Evolutionary conservation across 257 asterid genomes (phyloP).

Genomic region (Perilla frutescens): DNA sequence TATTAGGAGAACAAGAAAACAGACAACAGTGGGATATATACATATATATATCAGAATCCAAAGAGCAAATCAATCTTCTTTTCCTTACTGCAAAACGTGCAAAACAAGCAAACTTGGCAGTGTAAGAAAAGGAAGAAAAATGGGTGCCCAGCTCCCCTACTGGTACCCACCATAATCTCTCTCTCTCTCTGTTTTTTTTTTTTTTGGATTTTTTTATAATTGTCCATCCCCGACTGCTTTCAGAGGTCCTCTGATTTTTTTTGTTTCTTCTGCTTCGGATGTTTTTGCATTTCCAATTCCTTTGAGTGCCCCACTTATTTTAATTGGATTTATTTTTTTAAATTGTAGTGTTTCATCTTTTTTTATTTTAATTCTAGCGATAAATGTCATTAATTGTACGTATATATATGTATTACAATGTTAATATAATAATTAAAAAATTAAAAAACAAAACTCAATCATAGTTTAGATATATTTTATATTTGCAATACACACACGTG

Average conservation of each 20-base stretch:
- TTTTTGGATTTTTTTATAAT: neutral
- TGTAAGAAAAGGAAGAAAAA: too few species aligned
- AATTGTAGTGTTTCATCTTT: neutral
- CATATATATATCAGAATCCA: neutral
- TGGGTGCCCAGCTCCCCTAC: neutral
- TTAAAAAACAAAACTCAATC: too few species aligned
- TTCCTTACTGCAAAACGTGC: constrained; percentile 45
- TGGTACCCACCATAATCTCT: neutral
- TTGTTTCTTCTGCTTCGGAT: constrained; percentile 30
- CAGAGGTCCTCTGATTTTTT: constrained; percentile 7
- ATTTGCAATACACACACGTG: too few species aligned
- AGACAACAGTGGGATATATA: constrained; percentile 21
- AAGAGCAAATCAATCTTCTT: constrained; percentile 37
- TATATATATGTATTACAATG: too few species aligned
- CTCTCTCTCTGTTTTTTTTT: neutral
- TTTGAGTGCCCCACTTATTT: neutral
- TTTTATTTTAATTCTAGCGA: neutral
- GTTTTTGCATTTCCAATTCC: constrained; percentile 27
- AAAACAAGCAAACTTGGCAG: constrained; percentile 41
- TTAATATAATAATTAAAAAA: too few species aligned
- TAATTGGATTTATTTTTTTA: too few species aligned
- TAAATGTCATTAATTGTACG: too few species aligned
- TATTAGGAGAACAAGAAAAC: neutral
- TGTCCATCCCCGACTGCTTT: neutral
- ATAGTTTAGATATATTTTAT: too few species aligned